Base-by-base conservation (phyloP, 2,329 filamentous ascomycete genomes). In the Nothophoma quercina region DNA sequence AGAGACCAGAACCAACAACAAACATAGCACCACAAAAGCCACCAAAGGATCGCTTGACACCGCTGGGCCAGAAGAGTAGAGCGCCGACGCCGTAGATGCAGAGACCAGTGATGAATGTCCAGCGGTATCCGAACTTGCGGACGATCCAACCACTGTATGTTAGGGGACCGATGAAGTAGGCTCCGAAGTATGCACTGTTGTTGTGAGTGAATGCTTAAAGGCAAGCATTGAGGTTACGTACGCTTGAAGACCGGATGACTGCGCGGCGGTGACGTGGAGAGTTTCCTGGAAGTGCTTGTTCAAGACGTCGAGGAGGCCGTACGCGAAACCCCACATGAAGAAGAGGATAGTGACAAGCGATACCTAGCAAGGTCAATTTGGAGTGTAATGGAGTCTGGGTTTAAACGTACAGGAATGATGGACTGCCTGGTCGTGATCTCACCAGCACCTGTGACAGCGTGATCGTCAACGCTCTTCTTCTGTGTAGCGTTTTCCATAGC, bases 241-340 rank as follows among this genome's bases (percentile, higher is more conserved):
- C 43, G 83, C 84, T 23, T 87, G 88, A 25, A 91, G 79, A 1
- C 86, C 86, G 4, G 90, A 75, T 0, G 83, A 86, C 69, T 91
- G 81, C 1, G 83, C 79, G 0, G 78, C 70, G 1, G 79, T 82
- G 79, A 89, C 86, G 21, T 82, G 62, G 7, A 86, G 81, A 2
- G 90, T 81, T 5, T 72, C 67, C 26, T 87, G 84, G 45, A 91
- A 86, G 28, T 85, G 85, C 26, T 81, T 81, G 70, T 96, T 96
- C 21, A 96, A 81, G 0, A 87, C 88, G 64, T 93, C 91, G 4
- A 96, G 80, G 1, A 96, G 81, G 0, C 92, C 92, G 63, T 96
- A 96, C 0, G 91, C 91, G 51, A 96, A 88, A 0, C 92, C 92
- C 91, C 91, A 96, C 4, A 96, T 78, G 60, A 96, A 86, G 75